Percentiles rank a stretch among this genome's conserved stretches.
Conservation (phyloP, 495 filamentous ascomycete species). For the Lophiotrema nucula region DNA sequence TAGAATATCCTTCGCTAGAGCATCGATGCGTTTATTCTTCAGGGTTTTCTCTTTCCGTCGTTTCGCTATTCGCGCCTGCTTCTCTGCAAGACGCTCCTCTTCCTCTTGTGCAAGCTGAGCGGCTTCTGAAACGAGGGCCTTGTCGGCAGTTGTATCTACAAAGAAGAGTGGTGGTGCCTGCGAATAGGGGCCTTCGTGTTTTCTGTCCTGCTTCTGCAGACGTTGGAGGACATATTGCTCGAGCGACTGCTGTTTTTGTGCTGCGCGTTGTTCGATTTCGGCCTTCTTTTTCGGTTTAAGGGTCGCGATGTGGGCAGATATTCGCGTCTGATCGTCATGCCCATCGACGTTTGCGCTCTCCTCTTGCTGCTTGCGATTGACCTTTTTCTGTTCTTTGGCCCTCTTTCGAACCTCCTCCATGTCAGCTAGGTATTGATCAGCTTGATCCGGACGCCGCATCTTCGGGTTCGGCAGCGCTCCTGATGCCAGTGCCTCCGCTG, state of each 20-base stretch:
- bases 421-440: not conserved
- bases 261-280: not conserved
- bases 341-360: not conserved
- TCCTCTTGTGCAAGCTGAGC: no score
- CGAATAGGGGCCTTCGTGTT: not conserved
- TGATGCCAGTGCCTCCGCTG: conserved; percentile 2
- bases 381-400: conserved; percentile 3
- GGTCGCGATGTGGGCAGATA: no score
- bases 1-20: no score
- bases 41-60: no score
- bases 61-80: no score
- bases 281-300: not conserved
- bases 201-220: conserved; percentile 27
- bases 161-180: conserved; percentile 12
- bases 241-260: conserved; percentile 16
- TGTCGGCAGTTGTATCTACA: conserved; percentile 20
- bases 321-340: no score
- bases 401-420: conserved; percentile 12
- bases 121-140: conserved; percentile 26
- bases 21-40: no score
- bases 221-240: conserved; percentile 31
- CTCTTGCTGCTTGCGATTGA: not conserved
- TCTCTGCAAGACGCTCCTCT: no score
- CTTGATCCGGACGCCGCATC: conserved; percentile 3
- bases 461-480: conserved; percentile 20